These are phyloP conservation scores for Lentinula lateritia DNA, from an alignment of 768 basidiomycete genomes.

Conservation along the genomic window DNA sequence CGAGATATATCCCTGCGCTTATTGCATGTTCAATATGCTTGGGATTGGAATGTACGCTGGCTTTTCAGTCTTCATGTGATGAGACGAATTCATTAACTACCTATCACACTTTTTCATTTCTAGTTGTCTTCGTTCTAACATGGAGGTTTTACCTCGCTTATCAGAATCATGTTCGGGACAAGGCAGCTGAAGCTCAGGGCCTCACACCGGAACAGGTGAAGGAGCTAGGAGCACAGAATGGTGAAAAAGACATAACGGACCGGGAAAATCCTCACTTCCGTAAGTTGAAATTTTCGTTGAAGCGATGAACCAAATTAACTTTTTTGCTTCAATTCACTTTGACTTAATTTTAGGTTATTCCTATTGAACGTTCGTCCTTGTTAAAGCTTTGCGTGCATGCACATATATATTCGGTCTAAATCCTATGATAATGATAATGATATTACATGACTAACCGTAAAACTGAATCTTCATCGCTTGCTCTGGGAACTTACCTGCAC, in stretches of 20 bases:
- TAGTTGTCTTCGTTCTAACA: background rate
- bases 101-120: background rate
- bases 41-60: constrained; percentile 4
- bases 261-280: constrained; percentile 7
- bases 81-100: background rate
- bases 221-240: constrained; percentile 3
- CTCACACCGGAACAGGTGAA: constrained; percentile 5
- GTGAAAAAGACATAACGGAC: constrained; percentile 9
- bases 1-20: constrained; percentile 6
- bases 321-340: background rate
- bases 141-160: constrained; percentile 7
- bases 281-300: background rate
- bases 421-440: background rate
- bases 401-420: background rate
- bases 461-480: too few species aligned
- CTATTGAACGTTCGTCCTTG: background rate
- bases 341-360: background rate
- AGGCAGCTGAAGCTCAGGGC: constrained; percentile 2
- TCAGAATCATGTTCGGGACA: background rate
- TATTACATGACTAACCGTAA: too few species aligned
- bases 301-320: background rate
- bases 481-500: too few species aligned
- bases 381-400: too few species aligned
- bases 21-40: constrained; percentile 5
- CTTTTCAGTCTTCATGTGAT: background rate